Evolutionary conservation across 495 filamentous ascomycete species (phyloP).

Genomic region (Thermochaetoides thermophila): DNA sequence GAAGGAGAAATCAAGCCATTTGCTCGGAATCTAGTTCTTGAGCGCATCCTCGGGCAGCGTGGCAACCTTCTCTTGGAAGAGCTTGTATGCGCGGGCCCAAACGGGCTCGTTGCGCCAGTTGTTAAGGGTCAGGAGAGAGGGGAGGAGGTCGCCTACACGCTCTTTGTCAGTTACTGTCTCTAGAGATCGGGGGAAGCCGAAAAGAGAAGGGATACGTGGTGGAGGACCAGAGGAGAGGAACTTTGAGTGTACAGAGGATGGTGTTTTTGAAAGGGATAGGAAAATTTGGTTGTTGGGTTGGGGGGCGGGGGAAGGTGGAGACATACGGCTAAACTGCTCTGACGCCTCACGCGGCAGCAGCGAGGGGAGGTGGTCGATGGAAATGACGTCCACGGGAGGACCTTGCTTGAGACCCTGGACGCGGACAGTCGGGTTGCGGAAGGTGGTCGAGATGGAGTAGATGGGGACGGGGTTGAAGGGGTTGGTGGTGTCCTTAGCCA

Average conservation of each 20-base stretch:
- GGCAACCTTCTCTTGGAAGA: constrained; percentile 74
- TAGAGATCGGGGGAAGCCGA: too few species aligned
- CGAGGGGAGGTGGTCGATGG: constrained; percentile 82
- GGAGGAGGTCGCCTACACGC: constrained; percentile 45
- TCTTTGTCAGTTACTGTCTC: too few species aligned
- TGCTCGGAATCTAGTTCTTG: constrained; percentile 21
- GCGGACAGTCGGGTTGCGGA: constrained; percentile 68
- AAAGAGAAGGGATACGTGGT: too few species aligned
- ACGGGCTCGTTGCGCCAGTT: constrained; percentile 56
- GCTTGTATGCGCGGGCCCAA: constrained; percentile 69
- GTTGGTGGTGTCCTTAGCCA: constrained; percentile 51
- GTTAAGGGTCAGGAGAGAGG: constrained; percentile 64
- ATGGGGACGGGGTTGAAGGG: constrained; percentile 53
- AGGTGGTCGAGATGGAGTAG: constrained; percentile 69
- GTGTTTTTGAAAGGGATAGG: neutral
- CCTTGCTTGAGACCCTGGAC: constrained; percentile 41
- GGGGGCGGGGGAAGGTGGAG: too few species aligned
- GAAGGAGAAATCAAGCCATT: too few species aligned
- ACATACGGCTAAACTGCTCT: constrained; percentile 56
- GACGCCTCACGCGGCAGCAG: constrained; percentile 76
- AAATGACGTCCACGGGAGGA: constrained; percentile 60
- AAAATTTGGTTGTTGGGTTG: too few species aligned
- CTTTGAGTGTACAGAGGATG: too few species aligned
- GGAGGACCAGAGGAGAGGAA: too few species aligned
- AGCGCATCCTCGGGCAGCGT: constrained; percentile 44